phyloP scores from a whole-genome alignment of 2,329 filamentous ascomycete species.

The Trichoderma sp. region DNA sequence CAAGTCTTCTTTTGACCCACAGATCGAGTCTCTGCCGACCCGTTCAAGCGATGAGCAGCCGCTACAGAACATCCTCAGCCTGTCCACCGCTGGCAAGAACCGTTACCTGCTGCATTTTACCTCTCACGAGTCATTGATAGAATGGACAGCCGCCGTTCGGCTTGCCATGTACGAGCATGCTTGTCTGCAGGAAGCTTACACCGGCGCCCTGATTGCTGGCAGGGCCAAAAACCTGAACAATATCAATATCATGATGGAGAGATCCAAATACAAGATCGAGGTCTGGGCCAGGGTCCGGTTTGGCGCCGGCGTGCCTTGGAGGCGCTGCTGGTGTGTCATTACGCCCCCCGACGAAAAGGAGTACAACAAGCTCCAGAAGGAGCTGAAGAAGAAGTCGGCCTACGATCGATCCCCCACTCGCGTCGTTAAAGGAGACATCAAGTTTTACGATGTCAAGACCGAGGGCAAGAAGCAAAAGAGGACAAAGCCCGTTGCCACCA shows the following conservation, averaged over 20 bases:
- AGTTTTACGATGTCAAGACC: constrained; percentile 83
- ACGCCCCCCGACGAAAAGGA: constrained; percentile 93
- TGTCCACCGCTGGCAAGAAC: constrained; percentile 94
- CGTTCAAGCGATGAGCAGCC: constrained; percentile 74
- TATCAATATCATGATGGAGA: constrained; percentile 85
- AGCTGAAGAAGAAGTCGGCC: constrained; percentile 75
- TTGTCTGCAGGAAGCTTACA: constrained; percentile 93
- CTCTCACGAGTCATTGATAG: constrained; percentile 85
- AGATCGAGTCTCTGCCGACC: constrained; percentile 90
- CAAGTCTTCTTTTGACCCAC: neutral
- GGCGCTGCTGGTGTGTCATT: constrained; percentile 95
- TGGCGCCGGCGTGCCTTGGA: constrained; percentile 93
- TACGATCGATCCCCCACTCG: constrained; percentile 74
- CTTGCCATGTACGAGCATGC: constrained; percentile 94
- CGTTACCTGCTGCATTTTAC: constrained; percentile 96
- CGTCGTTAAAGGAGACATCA: constrained; percentile 81
- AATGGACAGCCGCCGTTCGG: constrained; percentile 94
- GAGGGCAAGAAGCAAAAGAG: constrained; percentile 88
- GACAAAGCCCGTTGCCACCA: constrained; percentile 83
- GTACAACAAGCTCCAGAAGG: constrained; percentile 78
- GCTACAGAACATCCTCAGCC: constrained; percentile 90
- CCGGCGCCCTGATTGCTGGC: constrained; percentile 89
- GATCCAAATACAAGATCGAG: constrained; percentile 73
- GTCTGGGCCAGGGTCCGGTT: constrained; percentile 96
- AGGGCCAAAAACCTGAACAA: constrained; percentile 90